Conservation (phyloP, 495 filamentous ascomycete genomes). For the Margaritispora aquatica region DNA sequence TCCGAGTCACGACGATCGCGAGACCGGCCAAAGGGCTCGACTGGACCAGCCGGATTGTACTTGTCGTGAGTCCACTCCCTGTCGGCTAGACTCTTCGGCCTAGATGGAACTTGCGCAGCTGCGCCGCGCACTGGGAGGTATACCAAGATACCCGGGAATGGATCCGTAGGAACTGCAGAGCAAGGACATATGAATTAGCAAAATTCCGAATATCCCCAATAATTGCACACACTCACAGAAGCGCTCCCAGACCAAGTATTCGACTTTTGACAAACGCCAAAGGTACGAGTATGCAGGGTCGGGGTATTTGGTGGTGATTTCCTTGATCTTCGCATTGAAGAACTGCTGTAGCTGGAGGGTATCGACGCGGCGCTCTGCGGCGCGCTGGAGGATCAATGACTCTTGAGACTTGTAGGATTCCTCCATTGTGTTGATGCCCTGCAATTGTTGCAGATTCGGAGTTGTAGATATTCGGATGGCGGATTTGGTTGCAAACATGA, state of each 20-base stretch:
- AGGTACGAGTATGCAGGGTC: neutral
- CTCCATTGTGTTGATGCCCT: neutral
- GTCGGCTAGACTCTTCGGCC: neutral
- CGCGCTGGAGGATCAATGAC: neutral
- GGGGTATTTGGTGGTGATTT: neutral
- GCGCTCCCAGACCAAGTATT: slow-evolving; percentile 2
- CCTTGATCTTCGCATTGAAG: neutral
- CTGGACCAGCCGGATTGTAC: neutral
- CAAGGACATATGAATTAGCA: neutral
- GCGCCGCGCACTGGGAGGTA: neutral
- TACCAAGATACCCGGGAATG: neutral
- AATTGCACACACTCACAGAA: neutral
- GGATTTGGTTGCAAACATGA: neutral
- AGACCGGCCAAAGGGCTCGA: neutral
- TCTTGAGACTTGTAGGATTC: neutral
- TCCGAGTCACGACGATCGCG: neutral
- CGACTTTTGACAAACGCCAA: neutral
- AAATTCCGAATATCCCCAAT: neutral
- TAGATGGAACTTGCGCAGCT: neutral
- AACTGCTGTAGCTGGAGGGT: neutral
- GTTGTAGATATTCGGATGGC: neutral
- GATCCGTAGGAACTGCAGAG: neutral
- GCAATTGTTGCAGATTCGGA: too few relatives aligned
- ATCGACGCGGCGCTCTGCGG: neutral
- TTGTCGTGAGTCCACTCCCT: neutral